Evolutionary conservation across 192 early-diverging fungal species (phyloP), one percentile per base, ranked within the genome.

Genomic region (Chytriomyces sp.): DNA sequence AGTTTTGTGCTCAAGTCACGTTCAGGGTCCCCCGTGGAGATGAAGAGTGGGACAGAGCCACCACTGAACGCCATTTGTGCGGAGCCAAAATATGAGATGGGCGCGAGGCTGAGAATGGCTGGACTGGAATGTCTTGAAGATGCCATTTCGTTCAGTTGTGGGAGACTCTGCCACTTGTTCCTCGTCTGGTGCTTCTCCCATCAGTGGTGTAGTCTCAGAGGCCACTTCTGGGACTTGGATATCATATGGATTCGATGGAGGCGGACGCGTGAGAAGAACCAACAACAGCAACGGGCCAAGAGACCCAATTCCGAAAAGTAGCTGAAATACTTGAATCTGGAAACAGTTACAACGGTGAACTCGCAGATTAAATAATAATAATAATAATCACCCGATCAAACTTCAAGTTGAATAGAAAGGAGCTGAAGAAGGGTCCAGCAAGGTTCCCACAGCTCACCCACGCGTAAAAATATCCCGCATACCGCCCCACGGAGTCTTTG

Each of bases 11-110:
- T 32, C 36, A 70, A 31, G 39, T 70, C 68, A 3, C 10, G 19
- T 19, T 26, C 22, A 8, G 26, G 30, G 56, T 70, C 38, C 0
- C 68, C 68, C 28, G 68, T 70, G 68, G 57, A 25, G 54, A 70
- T 70, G 68, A 70, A 59, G 1, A 70, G 56, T 17, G 68, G 68
- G 37, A 70, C 59, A 10, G 68, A 70, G 0, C 68, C 68, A 12
- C 68, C 68, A 57, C 59, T 70, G 68, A 70, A 70, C 5, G 68
- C 68, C 68, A 70, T 70, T 70, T 70, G 68, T 3, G 36, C 57
- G 36, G 36, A 40, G 22, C 55, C 56, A 44, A 59, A 70, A 38
- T 70, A 70, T 7, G 55, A 59, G 37, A 70, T 41, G 25, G 68
- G 68, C 10, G 68, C 68, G n/a, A 70, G n/a, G 3, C 39, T 14